Evolutionary conservation across 2,329 filamentous ascomycete genomes (phyloP), one percentile per base, ranked within the genome.

Genomic region (Aureobasidium vineae): DNA sequence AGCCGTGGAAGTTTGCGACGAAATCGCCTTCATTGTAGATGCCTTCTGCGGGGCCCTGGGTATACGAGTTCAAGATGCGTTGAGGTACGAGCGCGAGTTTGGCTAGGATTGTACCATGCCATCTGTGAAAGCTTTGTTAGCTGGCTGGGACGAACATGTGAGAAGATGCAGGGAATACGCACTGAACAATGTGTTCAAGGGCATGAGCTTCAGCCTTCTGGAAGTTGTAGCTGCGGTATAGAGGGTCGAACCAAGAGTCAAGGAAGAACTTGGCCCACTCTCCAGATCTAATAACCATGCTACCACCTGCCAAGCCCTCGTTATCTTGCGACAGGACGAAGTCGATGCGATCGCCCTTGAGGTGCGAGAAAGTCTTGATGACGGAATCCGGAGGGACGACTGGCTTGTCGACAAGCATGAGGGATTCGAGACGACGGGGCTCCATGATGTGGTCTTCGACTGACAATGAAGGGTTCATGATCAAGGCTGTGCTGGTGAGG

Each of bases 351-450:
- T 90, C 83, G 41, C 88, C 88, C 69, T 86, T 87, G n/a, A 97
- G 81, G 74, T 96, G 89, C 19, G 85, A 81, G 75, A 96, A 97
- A 0, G 96, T 98, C 81, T 91, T 94, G 80, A 99, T 98, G 72
- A 99, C 93, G 79, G 92, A 96, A 79, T 97, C 92, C 0, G 96
- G 95, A 2, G 94, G 95, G 10, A 98, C 94, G 60, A 99, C 87
- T 6, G 95, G 87, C 64, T 88, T 84, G 76, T 97, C 90, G 75
- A 88, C 90, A 72, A 95, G 86, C 91, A 98, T 97, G 66, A 90
- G 76, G 26, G 82, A 82, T 73, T 96, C 90, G 56, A 99, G 83
- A 66, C 82, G 85, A 63, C 81, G 80, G 13, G 87, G 79, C 13
- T 86, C 81, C 76, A 96, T 86, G 45, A 99, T 78, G 72, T 91